These are phyloP conservation scores for Debaryomyces coudertii DNA, from an alignment of 1,139 yeast species.

Conservation along the genomic window DNA sequence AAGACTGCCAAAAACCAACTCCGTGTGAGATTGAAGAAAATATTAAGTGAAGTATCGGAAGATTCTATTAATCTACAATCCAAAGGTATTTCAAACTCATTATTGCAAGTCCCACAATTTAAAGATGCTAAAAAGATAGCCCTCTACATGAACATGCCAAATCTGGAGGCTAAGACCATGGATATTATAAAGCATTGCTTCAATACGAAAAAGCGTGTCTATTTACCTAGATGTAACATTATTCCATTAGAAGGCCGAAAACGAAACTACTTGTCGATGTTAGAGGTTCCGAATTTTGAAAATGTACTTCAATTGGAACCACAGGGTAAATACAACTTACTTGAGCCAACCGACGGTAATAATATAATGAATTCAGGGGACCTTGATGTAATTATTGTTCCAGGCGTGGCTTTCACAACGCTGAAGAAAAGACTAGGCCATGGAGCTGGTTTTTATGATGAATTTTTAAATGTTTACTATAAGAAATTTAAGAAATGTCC, in stretches of 20 bases:
- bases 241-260: conserved; percentile 26
- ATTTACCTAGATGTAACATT: conserved; percentile 52
- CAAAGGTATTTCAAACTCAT: conserved; percentile 24
- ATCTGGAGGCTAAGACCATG: conserved; percentile 61
- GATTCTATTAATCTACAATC: conserved; percentile 26
- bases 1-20: conserved; percentile 22
- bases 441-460: conserved; percentile 93
- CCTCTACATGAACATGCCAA: conserved; percentile 68
- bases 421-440: conserved; percentile 74
- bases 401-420: conserved; percentile 79
- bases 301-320: conserved; percentile 57
- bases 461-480: conserved; percentile 60
- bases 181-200: conserved; percentile 54
- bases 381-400: conserved; percentile 75
- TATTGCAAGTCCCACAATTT: conserved; percentile 44
- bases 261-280: conserved; percentile 59
- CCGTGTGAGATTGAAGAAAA: conserved; percentile 23
- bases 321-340: conserved; percentile 64
- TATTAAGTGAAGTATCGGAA: conserved; percentile 17
- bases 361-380: conserved; percentile 42
- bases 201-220: conserved; percentile 45
- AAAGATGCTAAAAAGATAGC: conserved; percentile 54
- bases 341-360: conserved; percentile 61
- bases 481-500: conserved; percentile 39
- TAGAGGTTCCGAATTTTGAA: conserved; percentile 45